phyloP scores from a whole-genome alignment of 2,329 filamentous ascomycete species.

The Monosporascus sp. region DNA sequence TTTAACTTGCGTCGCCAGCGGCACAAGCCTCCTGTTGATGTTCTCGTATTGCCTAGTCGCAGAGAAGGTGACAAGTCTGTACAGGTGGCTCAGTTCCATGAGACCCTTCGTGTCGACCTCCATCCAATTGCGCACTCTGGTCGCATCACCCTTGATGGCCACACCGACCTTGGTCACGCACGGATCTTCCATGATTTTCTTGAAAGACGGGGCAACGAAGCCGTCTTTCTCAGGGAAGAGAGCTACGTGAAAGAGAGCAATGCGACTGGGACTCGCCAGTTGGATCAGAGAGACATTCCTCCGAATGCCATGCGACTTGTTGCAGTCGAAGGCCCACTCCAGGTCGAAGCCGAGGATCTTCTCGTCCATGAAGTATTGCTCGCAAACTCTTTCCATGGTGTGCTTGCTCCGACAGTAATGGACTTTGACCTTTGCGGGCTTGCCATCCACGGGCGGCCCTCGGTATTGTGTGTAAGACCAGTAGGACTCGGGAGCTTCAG shows the following conservation, averaged over 20 bases:
- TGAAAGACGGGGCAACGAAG: slow-evolving; percentile 66
- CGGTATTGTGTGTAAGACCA: slow-evolving; percentile 69
- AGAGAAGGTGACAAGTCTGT: slow-evolving; percentile 69
- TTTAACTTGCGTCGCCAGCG: slow-evolving; percentile 64
- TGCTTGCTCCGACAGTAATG: slow-evolving; percentile 71
- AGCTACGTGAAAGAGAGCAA: slow-evolving; percentile 79
- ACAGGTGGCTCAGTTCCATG: slow-evolving; percentile 78
- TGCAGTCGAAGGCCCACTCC: slow-evolving; percentile 66
- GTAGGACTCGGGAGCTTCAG: slow-evolving; percentile 46
- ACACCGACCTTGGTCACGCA: slow-evolving; percentile 73
- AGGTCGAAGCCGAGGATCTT: slow-evolving; percentile 81
- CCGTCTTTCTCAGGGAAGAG: slow-evolving; percentile 49
- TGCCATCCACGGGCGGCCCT: slow-evolving; percentile 36
- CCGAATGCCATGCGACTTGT: slow-evolving; percentile 45
- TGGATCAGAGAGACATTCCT: slow-evolving; percentile 78
- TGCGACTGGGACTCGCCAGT: slow-evolving; percentile 68
- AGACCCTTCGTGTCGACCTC: slow-evolving; percentile 59
- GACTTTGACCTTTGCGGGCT: slow-evolving; percentile 54
- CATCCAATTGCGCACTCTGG: slow-evolving; percentile 62
- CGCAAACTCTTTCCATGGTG: slow-evolving; percentile 61
- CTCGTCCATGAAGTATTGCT: slow-evolving; percentile 62
- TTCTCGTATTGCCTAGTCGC: slow-evolving; percentile 41
- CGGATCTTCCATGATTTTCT: slow-evolving; percentile 65
- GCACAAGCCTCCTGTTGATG: slow-evolving; percentile 63
- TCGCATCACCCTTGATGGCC: slow-evolving; percentile 64